Evolutionary conservation across 257 asterid genomes (phyloP), one percentile per base, ranked within the genome.

Genomic region (Solanum bulbocastanum): DNA sequence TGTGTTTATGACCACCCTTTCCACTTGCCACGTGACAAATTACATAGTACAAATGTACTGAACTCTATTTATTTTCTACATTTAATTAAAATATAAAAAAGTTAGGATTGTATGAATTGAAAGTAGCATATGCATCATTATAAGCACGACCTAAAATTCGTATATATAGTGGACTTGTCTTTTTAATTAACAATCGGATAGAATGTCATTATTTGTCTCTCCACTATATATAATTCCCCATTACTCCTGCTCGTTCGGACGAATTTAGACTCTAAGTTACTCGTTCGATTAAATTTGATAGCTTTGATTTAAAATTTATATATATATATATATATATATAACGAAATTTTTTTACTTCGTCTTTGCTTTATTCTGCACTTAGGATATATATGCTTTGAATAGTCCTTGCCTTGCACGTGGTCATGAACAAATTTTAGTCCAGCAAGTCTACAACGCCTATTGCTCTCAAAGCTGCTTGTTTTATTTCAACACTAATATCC

Each of bases 231-330:
- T 69, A 69, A 15, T 23, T 83, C 16, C 56, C 96, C 95, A 75
- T 95, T 95, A 23, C 18, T 65, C 18, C 91, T 93, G 27, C 96
- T 98, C 30, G 10, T 10, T 23, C 4, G 39, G 1, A 30, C 12
- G 23, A 20, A 69, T 3, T 35, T 69, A 15, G 23, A 69, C 39
- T 27, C 8, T 68, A 68, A 13, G 0, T 98, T 98, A 86, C 88
- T 87, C 89, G 93, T 93, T 12, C 84, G 89, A 33, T 93, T 94
- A 10, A 95, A 96, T 90, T 86, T 89, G n/a, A 95, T 90, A 81
- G 88, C 90, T 3, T 94, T 92, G 37, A 93, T 90, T 73, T 9
- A 9, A 58, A 58, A 0, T 58, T 58, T 58, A 56, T 52, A 42
- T 10, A 12, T 42, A 13, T 42, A 10, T 39, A 37, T 7, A 37